phyloP scores from a whole-genome alignment of 495 filamentous ascomycete species.

The Aspergillus affinis region DNA sequence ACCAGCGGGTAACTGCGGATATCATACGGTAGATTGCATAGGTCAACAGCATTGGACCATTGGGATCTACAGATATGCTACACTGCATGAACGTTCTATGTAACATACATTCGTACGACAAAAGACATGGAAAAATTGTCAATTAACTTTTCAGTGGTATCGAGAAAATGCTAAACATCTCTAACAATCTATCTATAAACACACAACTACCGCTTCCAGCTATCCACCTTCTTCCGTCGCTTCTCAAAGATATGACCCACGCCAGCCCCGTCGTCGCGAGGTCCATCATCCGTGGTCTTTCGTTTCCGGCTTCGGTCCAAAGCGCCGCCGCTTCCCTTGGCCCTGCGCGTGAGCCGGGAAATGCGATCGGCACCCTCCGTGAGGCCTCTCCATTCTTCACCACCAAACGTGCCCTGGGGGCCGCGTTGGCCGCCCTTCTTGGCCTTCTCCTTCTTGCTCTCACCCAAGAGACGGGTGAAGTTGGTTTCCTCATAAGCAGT shows the following conservation, averaged over 20 bases:
- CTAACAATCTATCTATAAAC: not conserved
- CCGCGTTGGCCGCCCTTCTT: conserved; percentile 50
- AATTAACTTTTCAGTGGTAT: not conserved
- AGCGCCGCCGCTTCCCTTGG: conserved; percentile 50
- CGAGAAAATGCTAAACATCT: not conserved
- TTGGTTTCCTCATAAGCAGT: conserved; percentile 82
- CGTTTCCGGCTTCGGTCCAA: conserved; percentile 83
- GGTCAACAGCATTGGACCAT: too few relatives aligned
- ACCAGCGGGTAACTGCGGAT: too few relatives aligned
- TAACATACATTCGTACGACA: too few relatives aligned
- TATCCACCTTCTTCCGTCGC: conserved; percentile 66
- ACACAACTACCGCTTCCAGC: conserved; percentile 46
- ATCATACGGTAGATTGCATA: too few relatives aligned
- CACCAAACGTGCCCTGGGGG: conserved; percentile 62
- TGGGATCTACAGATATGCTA: too few relatives aligned
- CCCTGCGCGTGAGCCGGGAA: conserved; percentile 63
- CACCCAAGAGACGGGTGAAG: conserved; percentile 77
- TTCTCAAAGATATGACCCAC: conserved; percentile 74
- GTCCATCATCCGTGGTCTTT: conserved; percentile 57
- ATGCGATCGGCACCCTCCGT: conserved; percentile 78
- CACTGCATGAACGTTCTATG: too few relatives aligned
- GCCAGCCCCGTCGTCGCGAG: conserved; percentile 53
- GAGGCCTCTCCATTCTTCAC: conserved; percentile 80
- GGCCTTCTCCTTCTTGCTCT: conserved; percentile 71
- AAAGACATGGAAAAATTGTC: too few relatives aligned